These are phyloP conservation scores for Cercospora zeae-maydis DNA, from an alignment of 2,329 filamentous ascomycete genomes.

Conservation along the genomic window DNA sequence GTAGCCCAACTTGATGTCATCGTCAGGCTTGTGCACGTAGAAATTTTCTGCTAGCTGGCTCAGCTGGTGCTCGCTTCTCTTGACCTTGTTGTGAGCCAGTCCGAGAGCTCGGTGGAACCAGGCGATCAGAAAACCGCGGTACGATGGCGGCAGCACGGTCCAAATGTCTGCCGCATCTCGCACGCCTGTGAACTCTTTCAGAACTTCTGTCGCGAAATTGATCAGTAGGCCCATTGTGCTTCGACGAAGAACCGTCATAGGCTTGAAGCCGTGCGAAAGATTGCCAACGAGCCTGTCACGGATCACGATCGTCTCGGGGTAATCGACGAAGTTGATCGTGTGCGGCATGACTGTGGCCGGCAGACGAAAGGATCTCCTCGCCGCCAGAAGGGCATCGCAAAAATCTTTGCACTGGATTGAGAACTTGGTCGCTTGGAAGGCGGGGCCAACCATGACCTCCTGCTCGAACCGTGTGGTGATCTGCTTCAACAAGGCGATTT, in stretches of 20 bases:
- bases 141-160: neutral
- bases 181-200: neutral
- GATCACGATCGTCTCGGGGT: neutral
- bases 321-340: neutral
- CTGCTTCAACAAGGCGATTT: neutral
- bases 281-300: neutral
- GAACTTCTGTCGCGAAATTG: neutral
- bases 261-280: neutral
- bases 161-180: neutral
- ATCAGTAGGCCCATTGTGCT: neutral
- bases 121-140: neutral
- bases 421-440: neutral
- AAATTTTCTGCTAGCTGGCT: neutral
- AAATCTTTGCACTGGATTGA: neutral
- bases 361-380: neutral
- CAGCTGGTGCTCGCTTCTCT: neutral
- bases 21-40: neutral
- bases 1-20: neutral
- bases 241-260: neutral
- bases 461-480: neutral
- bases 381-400: neutral
- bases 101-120: neutral
- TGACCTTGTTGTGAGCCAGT: neutral
- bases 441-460: neutral
- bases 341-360: neutral